Evolutionary conservation across 106 monocot species (phyloP), one percentile per base, ranked within the genome.

Genomic region (Dactylorhiza incarnata): DNA sequence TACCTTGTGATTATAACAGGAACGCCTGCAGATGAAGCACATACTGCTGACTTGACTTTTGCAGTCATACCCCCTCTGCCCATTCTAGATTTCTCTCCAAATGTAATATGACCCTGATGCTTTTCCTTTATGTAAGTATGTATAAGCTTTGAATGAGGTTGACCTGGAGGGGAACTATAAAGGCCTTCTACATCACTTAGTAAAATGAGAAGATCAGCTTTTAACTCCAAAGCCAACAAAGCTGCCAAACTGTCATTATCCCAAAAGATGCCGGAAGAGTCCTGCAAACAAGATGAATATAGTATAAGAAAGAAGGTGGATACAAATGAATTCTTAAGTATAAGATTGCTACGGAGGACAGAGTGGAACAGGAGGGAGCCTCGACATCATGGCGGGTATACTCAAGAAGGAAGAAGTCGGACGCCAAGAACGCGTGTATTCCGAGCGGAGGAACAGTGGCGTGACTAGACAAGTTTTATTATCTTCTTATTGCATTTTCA

Each of bases 1-100:
- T n/a, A 94, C 91, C 94, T 95, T 25, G 91, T 89, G n/a, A 95
- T 95, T 15, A 92, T 82, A 78, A 95, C 89, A 68, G 91, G 95
- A 13, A 75, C 87, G 46, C 89, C 89, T 68, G 84, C 85, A 77
- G 44, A 84, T 75, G 89, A 78, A 52, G 95, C 85, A 81, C 51
- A 82, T 43, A 81, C 78, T 66, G 89, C 95, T 76, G 92, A 81
- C 77, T 92, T 89, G 17, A 95, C 95, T 83, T 92, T 92, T 11
- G 89, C 87, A 26, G 84, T 91, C 91, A 89, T 95, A 25, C 95
- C 91, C 6, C 91, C 95, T 86, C 91, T 87, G 63, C 95, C 95
- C 19, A 95, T 84, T 22, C 89, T 85, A 2, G 95, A 95, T 52
- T 95, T 92, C 75, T 92, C 89, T 7, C 95, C 95, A 78, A 95